Base-by-base conservation (phyloP, 345 rosid species). In the Euphorbia lathyris region DNA sequence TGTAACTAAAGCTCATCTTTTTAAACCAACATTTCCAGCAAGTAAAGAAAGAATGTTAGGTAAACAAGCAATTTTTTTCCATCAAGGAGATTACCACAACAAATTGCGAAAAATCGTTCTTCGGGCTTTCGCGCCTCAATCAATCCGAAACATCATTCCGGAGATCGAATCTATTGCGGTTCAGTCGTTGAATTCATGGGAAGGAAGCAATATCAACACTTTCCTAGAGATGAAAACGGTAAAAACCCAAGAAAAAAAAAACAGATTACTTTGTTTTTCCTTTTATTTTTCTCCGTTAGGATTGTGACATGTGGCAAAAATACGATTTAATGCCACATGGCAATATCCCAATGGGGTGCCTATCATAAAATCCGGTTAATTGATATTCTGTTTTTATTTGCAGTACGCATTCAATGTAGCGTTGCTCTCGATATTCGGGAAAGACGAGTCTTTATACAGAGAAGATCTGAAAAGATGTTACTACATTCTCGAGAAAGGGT, bases 31-130 rank as follows among this genome's bases (percentile, higher is more conserved):
- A 60, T 93, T 87, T 59, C 98, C 97, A 0, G 91, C 89, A 3
- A 90, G 95, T 63, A 93, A 93, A 78, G 98, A 93, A 82, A 86
- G 89, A 84, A 87, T 90, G 90, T 23, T 93, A 0, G 98, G 98
- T 20, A 86, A 81, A 70, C 86, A 88, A 76, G 97, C 95, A 52
- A 84, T 93, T 68, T 93, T 93, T 78, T 93, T 93, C 71, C 91
- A 84, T 77, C 95, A 87, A 69, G 98, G 98, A 57, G 86, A 87
- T 13, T 93, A 90, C 68, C 98, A 93, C 60, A 13, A 76, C 72
- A 86, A 86, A 73, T 67, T 93, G 63, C 81, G 96, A 73, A 93
- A 86, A 73, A 96, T 93, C 72, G 91, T 93, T 72, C 91, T 86
- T 3, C 86, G 93, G 4, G 92, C 97, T 12, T 88, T 90, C 84